Base-by-base conservation (phyloP, 768 basidiomycete genomes). In the Kwoniella sp. region DNA sequence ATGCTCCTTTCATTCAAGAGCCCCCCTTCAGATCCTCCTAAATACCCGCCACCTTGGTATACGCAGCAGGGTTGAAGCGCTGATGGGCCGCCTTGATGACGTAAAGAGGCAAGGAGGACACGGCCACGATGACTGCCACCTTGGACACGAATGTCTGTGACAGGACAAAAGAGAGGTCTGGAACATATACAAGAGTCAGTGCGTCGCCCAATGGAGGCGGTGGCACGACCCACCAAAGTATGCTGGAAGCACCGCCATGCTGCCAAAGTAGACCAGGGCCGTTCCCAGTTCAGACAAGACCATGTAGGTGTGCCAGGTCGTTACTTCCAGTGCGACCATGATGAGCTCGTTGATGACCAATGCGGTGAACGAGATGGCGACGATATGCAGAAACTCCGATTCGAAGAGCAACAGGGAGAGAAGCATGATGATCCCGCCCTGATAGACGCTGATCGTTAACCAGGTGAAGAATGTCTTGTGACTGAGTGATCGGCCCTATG, bases 381-480 rank as follows among this genome's bases (percentile, higher is more conserved):
- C 95, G 55, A 99, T 96, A 70, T 98, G 95, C 61, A 98, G 75
- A 75, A 98, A 98, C 67, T 99, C 92, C 46, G 82, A 92, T 76
- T 99, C 95, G 73, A 98, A 99, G 1, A 99, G 81, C 7, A 93
- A 82, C 19, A 99, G 83, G 0, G 89, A 95, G 79, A 93, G 83
- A 68, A 99, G 88, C 95, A 99, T 99, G 75, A 99, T 99, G 3
- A 90, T 90, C 33, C 89, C 89, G 62, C 92, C 93, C 82, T 99
- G 95, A 75, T 98, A 99, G 41, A 96, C 78, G 68, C 90, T 93
- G 70, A 98, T 90, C 84, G 92, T 89, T 56, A 91, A 76, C 95
- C 95, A 99, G 56, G 86, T 82, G 78, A 98, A 98, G 78, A 99
- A 99, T 0, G 95, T 99, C 79, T 95, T 98, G 78, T 87, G 92